Conservation (phyloP, 345 rosid genomes). For the Punica granatum region DNA sequence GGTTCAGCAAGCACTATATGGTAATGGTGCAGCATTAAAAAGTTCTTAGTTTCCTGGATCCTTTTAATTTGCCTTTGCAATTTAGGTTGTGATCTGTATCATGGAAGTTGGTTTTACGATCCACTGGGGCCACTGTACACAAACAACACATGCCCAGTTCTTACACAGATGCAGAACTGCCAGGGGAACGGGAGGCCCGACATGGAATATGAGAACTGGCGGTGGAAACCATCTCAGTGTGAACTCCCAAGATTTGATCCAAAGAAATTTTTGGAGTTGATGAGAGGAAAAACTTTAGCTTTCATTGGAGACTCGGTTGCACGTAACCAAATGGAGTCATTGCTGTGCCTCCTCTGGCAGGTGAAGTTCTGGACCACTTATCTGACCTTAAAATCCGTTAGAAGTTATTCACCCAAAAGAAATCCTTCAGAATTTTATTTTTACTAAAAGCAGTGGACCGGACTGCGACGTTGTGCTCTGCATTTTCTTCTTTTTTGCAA, state of each 20-base stretch:
- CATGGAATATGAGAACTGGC: conserved; percentile 85
- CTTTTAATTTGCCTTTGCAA: conserved; percentile 10
- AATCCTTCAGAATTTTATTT: background rate
- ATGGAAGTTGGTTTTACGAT: conserved; percentile 89
- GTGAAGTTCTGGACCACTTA: conserved; percentile 31
- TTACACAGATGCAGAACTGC: conserved; percentile 98
- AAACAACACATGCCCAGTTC: conserved; percentile 83
- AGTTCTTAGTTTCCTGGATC: background rate
- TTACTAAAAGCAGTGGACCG: background rate
- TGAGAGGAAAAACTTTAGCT: conserved; percentile 91
- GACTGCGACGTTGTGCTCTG: background rate
- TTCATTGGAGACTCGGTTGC: conserved; percentile 96
- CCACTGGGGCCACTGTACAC: conserved; percentile 67
- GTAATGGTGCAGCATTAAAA: background rate
- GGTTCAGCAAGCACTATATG: background rate
- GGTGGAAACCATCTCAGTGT: conserved; percentile 87
- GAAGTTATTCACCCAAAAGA: too few species aligned
- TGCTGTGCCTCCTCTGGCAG: conserved; percentile 99
- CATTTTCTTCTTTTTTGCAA: background rate
- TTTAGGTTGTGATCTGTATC: conserved; percentile 77
- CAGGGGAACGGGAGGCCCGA: conserved; percentile 98
- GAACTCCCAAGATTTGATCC: conserved; percentile 89
- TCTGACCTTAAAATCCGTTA: background rate
- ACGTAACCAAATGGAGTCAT: conserved; percentile 97
- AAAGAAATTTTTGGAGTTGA: conserved; percentile 77